Conservation (phyloP, 1,284 basidiomycete genomes). For the Tilletiopsis washingtonensis region DNA sequence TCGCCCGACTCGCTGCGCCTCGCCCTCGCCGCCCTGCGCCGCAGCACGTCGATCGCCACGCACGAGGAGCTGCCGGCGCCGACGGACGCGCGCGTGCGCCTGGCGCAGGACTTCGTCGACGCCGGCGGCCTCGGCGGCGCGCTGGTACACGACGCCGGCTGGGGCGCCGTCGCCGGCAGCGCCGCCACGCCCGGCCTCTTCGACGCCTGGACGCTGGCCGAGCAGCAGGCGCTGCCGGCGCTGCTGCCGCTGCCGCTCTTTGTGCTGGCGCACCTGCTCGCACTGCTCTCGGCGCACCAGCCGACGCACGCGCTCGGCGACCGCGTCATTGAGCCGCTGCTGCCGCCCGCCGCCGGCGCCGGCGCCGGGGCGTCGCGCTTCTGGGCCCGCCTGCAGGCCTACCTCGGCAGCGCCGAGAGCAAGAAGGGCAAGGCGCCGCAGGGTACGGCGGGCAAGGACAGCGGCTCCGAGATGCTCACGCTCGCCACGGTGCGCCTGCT, state of each 20-base stretch:
- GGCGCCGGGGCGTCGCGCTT: too few relatives aligned
- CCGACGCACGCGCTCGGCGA: conserved; percentile 34
- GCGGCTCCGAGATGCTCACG: conserved; percentile 11
- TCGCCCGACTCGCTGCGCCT: background rate
- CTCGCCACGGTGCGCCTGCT: conserved; percentile 27
- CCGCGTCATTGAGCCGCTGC: conserved; percentile 22
- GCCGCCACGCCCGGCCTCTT: conserved; percentile 1
- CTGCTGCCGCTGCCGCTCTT: conserved; percentile 30
- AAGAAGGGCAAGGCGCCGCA: conserved; percentile 11
- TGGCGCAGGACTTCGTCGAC: background rate
- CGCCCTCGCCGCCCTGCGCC: background rate
- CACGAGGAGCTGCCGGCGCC: background rate
- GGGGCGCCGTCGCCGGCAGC: too few relatives aligned
- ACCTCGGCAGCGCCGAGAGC: conserved; percentile 18
- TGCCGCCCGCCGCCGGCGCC: conserved; percentile 17
- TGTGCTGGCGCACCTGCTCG: conserved; percentile 33
- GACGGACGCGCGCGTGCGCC: background rate
- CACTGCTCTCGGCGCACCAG: conserved; percentile 32
- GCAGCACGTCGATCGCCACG: background rate
- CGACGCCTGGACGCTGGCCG: conserved; percentile 15
- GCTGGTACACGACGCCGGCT: too few relatives aligned
- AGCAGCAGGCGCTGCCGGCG: conserved; percentile 10
- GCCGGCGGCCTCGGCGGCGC: background rate
- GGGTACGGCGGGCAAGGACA: conserved; percentile 11
- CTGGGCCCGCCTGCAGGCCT: conserved; percentile 23